These are phyloP conservation scores for Cutaneotrichosporon curvatum DNA, from an alignment of 1,284 basidiomycete species.

Conservation along the genomic window DNA sequence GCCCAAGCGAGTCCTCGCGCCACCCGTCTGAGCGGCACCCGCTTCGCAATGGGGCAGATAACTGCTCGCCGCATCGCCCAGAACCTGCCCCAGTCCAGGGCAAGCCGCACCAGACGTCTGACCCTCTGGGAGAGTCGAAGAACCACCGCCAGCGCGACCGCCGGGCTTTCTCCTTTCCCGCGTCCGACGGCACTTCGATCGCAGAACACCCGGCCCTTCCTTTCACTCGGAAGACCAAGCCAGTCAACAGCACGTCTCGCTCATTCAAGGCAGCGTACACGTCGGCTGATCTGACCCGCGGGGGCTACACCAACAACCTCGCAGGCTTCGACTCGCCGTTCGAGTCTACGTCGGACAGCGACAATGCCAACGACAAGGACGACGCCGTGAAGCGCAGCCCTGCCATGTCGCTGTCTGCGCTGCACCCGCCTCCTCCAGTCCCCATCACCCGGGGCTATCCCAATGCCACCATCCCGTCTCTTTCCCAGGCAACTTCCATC, in stretches of 20 bases:
- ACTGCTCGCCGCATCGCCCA: too few species aligned
- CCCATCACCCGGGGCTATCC: slow-evolving; percentile 3
- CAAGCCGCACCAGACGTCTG: too few species aligned
- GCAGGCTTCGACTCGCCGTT: slow-evolving; percentile 35
- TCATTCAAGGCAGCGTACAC: slow-evolving; percentile 5
- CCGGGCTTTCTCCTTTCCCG: slow-evolving; percentile 41
- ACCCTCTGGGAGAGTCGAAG: too few species aligned
- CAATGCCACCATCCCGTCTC: background rate
- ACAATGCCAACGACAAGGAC: slow-evolving; percentile 15
- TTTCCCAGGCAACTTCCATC: slow-evolving; percentile 6
- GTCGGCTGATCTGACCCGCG: slow-evolving; percentile 10
- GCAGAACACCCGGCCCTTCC: slow-evolving; percentile 6
- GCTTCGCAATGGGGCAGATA: background rate
- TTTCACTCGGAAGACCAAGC: slow-evolving; percentile 31
- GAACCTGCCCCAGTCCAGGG: too few species aligned
- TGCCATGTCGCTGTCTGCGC: background rate
- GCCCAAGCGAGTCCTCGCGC: slow-evolving; percentile 2
- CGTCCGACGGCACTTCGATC: slow-evolving; percentile 14
- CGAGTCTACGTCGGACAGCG: slow-evolving; percentile 37
- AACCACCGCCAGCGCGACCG: slow-evolving; percentile 23
- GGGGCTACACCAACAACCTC: slow-evolving; percentile 30
- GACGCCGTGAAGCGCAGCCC: slow-evolving; percentile 1
- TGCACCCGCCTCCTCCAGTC: slow-evolving; percentile 3
- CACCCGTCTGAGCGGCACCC: background rate
- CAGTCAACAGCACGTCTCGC: slow-evolving; percentile 10